A percentile compares a stretch with the other conserved stretches of the same genome.
Conservation (phyloP, 192 early-diverging fungal species). For the Haplosporangium gracile region DNA sequence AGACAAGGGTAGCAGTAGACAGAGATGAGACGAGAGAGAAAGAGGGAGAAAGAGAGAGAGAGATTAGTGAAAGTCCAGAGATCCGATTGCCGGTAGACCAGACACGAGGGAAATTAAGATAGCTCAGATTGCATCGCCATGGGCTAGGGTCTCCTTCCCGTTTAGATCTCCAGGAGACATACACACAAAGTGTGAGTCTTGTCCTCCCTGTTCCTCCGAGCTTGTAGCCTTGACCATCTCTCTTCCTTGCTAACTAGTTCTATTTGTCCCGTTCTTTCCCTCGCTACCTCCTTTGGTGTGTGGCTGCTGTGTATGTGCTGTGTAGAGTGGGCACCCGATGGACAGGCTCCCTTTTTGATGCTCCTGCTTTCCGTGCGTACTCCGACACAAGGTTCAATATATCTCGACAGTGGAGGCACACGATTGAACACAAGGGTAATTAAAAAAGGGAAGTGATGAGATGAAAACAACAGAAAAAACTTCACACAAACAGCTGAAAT, state of each 20-base stretch:
- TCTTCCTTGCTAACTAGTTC: neutral
- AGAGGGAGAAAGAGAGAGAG: neutral
- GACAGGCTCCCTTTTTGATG: neutral
- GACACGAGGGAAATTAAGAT: neutral
- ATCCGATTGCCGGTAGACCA: neutral
- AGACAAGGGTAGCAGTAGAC: neutral
- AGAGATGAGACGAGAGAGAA: neutral
- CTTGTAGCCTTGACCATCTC: neutral
- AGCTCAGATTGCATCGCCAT: neutral
- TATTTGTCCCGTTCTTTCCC: neutral
- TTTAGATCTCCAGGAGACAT: neutral
- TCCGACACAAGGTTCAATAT: neutral
- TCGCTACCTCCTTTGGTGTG: neutral
- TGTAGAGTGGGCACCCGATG: neutral
- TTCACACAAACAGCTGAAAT: neutral
- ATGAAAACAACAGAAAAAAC: neutral
- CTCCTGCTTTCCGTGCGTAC: neutral
- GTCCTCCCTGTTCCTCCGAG: neutral
- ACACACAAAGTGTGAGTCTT: neutral
- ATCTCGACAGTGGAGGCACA: neutral
- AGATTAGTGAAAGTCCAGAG: neutral
- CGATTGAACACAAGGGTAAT: slow-evolving; percentile 14
- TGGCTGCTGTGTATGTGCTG: neutral
- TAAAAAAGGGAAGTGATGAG: neutral
- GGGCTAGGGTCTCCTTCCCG: neutral